Percentiles rank a stretch among this genome's conserved stretches.
Evolutionary conservation across 495 filamentous ascomycete genomes (phyloP).

Genomic region (Terfezia claveryi): DNA sequence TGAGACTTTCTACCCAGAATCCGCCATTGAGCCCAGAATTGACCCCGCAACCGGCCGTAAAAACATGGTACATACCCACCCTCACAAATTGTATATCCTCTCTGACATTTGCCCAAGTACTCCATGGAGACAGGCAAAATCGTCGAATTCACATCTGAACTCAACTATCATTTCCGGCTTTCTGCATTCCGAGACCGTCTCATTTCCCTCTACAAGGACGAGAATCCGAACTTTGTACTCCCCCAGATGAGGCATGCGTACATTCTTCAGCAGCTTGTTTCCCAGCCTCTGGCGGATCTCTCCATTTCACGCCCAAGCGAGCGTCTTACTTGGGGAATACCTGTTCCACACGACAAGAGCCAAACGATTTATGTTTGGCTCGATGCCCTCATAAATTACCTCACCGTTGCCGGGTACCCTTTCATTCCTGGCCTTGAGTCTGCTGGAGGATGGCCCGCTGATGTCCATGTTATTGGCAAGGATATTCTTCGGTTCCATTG

Average conservation of each 20-base stretch:
- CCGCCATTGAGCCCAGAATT: constrained; percentile 45
- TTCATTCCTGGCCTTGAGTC: constrained; percentile 37
- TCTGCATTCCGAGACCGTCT: constrained; percentile 55
- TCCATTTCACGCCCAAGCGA: constrained; percentile 67
- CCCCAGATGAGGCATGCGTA: constrained; percentile 43
- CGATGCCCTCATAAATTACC: constrained; percentile 83
- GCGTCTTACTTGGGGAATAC: constrained; percentile 72
- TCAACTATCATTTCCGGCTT: constrained; percentile 85
- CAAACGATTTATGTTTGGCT: constrained; percentile 98
- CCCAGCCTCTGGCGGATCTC: constrained; percentile 54
- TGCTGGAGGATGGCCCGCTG: constrained; percentile 60
- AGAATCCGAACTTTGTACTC: constrained; percentile 45
- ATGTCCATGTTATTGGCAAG: constrained; percentile 84
- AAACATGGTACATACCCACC: constrained; percentile 33
- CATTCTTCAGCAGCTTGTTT: constrained; percentile 43
- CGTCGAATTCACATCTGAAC: constrained; percentile 88
- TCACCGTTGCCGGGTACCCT: constrained; percentile 72
- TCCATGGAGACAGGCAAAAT: constrained; percentile 73
- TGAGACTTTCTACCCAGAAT: constrained; percentile 80
- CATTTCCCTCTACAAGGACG: constrained; percentile 48
- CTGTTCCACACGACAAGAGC: constrained; percentile 55
- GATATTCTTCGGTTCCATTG: constrained; percentile 92
- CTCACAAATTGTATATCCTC: no score
- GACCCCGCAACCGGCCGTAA: constrained; percentile 64
- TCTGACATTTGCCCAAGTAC: no score